Percentiles rank a stretch among this genome's conserved stretches.
These are phyloP conservation scores for Brassica incana DNA, from an alignment of 345 rosid species.

Conservation along the genomic window DNA sequence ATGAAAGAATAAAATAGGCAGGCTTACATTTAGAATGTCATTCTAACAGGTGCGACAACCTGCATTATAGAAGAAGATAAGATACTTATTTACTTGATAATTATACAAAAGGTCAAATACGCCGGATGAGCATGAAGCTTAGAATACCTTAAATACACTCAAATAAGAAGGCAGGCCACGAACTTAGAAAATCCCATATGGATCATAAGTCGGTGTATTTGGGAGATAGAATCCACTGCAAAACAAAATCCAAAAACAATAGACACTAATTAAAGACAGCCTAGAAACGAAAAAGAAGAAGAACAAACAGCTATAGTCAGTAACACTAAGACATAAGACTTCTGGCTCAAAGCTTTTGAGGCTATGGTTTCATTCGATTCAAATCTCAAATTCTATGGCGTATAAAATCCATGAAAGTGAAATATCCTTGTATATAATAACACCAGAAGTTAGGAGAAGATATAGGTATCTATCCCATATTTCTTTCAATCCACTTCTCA, in stretches of 20 bases:
- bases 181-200: constrained; percentile 89
- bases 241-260: background rate
- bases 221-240: constrained; percentile 97
- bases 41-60: constrained; percentile 78
- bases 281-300: no score
- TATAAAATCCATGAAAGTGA: no score
- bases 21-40: constrained; percentile 88
- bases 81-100: constrained; percentile 10
- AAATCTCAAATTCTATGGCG: no score
- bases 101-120: background rate
- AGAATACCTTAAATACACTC: constrained; percentile 76
- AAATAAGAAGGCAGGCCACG: constrained; percentile 76
- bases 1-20: background rate
- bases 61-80: constrained; percentile 38
- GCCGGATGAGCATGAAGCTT: background rate
- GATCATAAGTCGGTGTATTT: constrained; percentile 82
- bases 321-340: background rate
- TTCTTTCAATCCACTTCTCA: no score
- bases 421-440: no score
- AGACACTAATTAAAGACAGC: background rate
- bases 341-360: background rate
- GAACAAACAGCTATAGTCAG: no score
- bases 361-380: background rate
- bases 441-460: no score
- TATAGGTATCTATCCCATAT: no score